Evolutionary conservation across 129 eudicot genomes (phyloP), one percentile per base, ranked within the genome.

Genomic region (Lactuca saligna): DNA sequence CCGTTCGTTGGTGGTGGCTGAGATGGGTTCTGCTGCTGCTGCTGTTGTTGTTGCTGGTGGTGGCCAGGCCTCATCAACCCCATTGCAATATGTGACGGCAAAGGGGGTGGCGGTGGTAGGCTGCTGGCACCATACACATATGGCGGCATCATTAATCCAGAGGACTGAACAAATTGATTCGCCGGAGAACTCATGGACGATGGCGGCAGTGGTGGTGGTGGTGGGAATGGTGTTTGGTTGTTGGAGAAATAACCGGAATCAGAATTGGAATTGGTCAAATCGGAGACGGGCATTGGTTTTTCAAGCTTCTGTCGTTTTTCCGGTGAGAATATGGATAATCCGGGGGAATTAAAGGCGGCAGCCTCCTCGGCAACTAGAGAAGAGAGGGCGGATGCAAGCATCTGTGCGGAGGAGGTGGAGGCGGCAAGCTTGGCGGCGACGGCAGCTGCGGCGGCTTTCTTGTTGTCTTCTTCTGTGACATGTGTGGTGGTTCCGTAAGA

Each of bases 311-410:
- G 88, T 73, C 93, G 57, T 76, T 89, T 89, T 10, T 80, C 88
- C 3, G 85, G 91, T 4, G 95, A 75, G 17, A 75, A 82, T 63
- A 70, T 46, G 10, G 80, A 49, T 58, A 82, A 80, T 32, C 80
- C 95, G 15, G 81, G 13, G 8, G 82, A 69, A 49, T 74, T 80
- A 46, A 76, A 68, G 37, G 81, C 86, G 37, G 96, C 96, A 38
- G 89, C 95, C 71, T 93, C 90, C 68, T 89, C 92, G 7, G 99
- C 99, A 35, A 85, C 95, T 65, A 93, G 87, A 56, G 98, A 92
- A 6, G 99, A 89, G 48, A 93, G 90, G 56, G 85, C 83, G 41
- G 95, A 89, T 12, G 83, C 61, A 32, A 93, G 87, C 97, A 93
- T 85, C 69, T 89, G 90, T 1, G 92, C 95, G 10, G 99, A 93